These are phyloP conservation scores for Fusarium torreyae DNA, from an alignment of 2,329 filamentous ascomycete genomes.

Conservation along the genomic window DNA sequence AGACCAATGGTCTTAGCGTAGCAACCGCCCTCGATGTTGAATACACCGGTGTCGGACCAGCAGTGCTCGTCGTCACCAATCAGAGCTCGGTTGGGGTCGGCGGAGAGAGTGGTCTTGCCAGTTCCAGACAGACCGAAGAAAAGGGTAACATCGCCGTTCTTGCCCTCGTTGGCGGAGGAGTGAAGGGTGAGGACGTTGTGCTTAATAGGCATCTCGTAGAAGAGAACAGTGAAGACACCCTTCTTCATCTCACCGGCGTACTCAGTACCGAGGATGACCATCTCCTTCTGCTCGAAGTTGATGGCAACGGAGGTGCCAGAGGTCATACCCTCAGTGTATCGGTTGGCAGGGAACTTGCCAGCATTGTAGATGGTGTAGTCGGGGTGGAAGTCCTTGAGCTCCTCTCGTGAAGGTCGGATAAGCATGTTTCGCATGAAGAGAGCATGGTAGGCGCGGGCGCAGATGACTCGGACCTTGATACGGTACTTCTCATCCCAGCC, in stretches of 20 bases:
- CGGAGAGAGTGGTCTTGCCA: constrained; percentile 98
- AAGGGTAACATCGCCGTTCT: constrained; percentile 94
- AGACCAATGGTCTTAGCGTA: constrained; percentile 99
- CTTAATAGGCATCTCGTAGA: constrained; percentile 99
- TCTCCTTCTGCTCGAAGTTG: constrained; percentile 99
- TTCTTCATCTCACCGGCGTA: constrained; percentile 92
- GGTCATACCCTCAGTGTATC: constrained; percentile 98
- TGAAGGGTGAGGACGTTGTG: constrained; percentile 99
- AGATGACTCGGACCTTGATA: constrained; percentile 97
- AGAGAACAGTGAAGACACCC: constrained; percentile 98
- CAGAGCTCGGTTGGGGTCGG: constrained; percentile 94
- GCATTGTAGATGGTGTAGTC: constrained; percentile 99
- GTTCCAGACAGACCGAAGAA: constrained; percentile 99
- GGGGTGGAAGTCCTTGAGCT: constrained; percentile 97
- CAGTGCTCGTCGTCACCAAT: constrained; percentile 99
- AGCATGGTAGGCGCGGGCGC: constrained; percentile 98
- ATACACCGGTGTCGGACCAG: constrained; percentile 96
- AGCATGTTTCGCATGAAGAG: constrained; percentile 99
- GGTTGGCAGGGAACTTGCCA: constrained; percentile 97
- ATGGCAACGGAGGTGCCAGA: constrained; percentile 97
- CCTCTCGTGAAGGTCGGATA: constrained; percentile 90
- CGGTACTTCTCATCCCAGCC: constrained; percentile 99
- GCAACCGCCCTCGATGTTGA: constrained; percentile 99
- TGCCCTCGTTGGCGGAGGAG: constrained; percentile 98
- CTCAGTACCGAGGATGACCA: constrained; percentile 99